Base-by-base conservation (phyloP, 768 basidiomycete genomes). In the Auriscalpium orientale region DNA sequence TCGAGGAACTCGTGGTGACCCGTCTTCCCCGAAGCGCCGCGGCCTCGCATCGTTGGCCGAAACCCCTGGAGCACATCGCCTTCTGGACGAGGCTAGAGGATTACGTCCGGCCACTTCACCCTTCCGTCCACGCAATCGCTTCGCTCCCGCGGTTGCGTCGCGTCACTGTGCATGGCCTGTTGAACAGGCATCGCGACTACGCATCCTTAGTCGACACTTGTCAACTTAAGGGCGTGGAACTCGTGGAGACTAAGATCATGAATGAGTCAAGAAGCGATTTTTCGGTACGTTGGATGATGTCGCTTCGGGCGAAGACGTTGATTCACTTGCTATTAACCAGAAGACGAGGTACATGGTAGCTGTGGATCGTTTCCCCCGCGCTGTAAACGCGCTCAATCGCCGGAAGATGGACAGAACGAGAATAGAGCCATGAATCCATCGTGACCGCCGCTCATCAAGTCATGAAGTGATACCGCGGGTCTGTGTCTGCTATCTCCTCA, bases 391-490 rank as follows among this genome's bases (percentile, higher is more conserved):
- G 7, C 3, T 43, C 40, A 15, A 43, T 43, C 40, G 13, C 18
- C 18, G 18, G 40, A 43, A 43, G 40, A 13, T 13, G 40, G 18
- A 15, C 18, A 18, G 4, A 13, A 43, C 4, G 6, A 43, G 2
- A 18, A 43, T 8, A 4, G 4, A 7, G 15, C 4, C 40, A 43
- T 43, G 13, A 43, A 43, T 43, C 3, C 18, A 43, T 18, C 13
- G 18, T 8, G 40, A 7, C 40, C 9, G 18, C 40, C 13, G 13
- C 13, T 43, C 18, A 10, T 62, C 59, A 66, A 16, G 78, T 79
- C 77, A 79, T 79, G 63, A 79, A 82, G 35, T 76, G 71, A 65
- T 78, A 81, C 54, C 77, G 73, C n/a, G 74, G 74, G 60, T 81
- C 79, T 34, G 69, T 69, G 65, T 82, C 80, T 71, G 71, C 72